Evolutionary conservation across 2,329 filamentous ascomycete species (phyloP).

Genomic region (Fonsecaea nubica): DNA sequence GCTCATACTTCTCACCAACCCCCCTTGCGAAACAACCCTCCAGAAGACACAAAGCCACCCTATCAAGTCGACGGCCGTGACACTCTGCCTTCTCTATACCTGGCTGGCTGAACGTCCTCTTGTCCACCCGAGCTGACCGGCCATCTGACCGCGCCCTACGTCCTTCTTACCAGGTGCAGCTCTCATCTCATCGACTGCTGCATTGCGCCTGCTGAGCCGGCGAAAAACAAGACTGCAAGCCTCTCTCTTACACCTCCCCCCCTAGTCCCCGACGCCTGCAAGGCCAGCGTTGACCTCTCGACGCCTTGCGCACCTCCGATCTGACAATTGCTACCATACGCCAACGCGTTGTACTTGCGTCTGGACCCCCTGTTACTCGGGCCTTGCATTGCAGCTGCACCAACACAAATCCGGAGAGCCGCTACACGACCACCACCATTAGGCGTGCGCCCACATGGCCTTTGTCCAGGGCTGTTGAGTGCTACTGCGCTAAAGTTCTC

Average conservation of each 20-base stretch:
- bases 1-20: neutral
- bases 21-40: slow-evolving; percentile 8
- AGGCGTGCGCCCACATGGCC: slow-evolving; percentile 29
- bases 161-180: slow-evolving; percentile 1
- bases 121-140: slow-evolving; percentile 22
- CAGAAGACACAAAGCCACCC: neutral
- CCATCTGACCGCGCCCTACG: slow-evolving; percentile 20
- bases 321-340: slow-evolving; percentile 16
- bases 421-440: slow-evolving; percentile 29
- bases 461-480: slow-evolving; percentile 23
- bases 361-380: slow-evolving; percentile 5
- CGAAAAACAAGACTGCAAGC: slow-evolving; percentile 18
- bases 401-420: slow-evolving; percentile 26
- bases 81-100: neutral
- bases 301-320: slow-evolving; percentile 22
- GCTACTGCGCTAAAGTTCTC: slow-evolving; percentile 7
- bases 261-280: slow-evolving; percentile 18
- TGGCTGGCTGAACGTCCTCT: neutral
- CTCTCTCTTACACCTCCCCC: neutral
- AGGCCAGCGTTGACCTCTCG: slow-evolving; percentile 22
- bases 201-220: slow-evolving; percentile 9
- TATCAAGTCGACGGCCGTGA: neutral
- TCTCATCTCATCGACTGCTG: slow-evolving; percentile 7
- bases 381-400: slow-evolving; percentile 33
- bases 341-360: slow-evolving; percentile 30